Evolutionary conservation across 495 filamentous ascomycete genomes (phyloP).

Genomic region (Lasiosphaeria ovina): DNA sequence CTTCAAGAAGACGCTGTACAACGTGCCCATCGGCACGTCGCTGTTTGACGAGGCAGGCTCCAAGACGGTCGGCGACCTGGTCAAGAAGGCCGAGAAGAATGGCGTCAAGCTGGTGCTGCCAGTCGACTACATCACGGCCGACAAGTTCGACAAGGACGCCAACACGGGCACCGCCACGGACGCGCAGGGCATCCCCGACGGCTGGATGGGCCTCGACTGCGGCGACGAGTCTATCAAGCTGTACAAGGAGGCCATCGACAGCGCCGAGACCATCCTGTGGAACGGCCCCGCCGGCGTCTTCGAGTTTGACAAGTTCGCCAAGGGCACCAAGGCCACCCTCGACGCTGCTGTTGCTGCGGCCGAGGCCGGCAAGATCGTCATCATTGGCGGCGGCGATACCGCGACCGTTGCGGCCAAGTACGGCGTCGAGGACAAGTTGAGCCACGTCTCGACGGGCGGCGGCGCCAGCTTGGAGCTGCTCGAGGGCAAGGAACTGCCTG

Average conservation of each 20-base stretch:
- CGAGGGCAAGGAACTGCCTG: conserved; percentile 95
- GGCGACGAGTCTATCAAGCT: conserved; percentile 82
- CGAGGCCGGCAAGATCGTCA: conserved; percentile 82
- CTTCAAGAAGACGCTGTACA: conserved; percentile 97
- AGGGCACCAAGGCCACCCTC: conserved; percentile 84
- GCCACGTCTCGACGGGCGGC: conserved; percentile 96
- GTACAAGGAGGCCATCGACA: conserved; percentile 78
- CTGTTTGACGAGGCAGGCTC: conserved; percentile 93
- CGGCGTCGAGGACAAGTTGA: conserved; percentile 90
- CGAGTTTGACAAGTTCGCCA: conserved; percentile 91
- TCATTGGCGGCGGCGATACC: conserved; percentile 97
- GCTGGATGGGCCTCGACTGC: conserved; percentile 96
- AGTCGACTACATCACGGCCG: conserved; percentile 90
- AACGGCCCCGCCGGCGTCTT: conserved; percentile 97
- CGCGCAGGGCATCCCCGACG: conserved; percentile 85
- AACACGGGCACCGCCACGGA: conserved; percentile 80
- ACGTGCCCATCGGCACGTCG: conserved; percentile 83
- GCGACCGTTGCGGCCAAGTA: conserved; percentile 98
- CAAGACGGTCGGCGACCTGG: conserved; percentile 84
- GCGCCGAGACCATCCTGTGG: conserved; percentile 97
- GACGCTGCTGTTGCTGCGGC: conserved; percentile 80
- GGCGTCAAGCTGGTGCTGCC: conserved; percentile 92
- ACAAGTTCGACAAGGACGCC: conserved; percentile 90
- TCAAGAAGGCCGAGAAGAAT: conserved; percentile 96
- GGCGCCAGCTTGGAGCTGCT: conserved; percentile 93